Conservation (phyloP, 2,329 filamentous ascomycete genomes). For the Emericellopsis cladophorae region DNA sequence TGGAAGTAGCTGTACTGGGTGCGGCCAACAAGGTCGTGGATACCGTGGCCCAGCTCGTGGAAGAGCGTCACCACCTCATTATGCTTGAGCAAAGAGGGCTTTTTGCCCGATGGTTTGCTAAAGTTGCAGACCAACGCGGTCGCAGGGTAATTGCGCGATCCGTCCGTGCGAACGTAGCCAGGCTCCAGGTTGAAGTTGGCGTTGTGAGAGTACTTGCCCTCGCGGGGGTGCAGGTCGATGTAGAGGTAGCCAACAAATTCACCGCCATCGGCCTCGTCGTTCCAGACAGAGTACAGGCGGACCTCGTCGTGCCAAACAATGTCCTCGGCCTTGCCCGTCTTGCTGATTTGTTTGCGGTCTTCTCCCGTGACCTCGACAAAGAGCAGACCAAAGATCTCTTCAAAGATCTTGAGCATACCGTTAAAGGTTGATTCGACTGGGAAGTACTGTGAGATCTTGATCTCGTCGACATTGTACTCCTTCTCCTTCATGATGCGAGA, state of each 20-base stretch:
- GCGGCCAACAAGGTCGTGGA: constrained; percentile 54
- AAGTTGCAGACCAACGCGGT: constrained; percentile 81
- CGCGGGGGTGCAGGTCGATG: constrained; percentile 66
- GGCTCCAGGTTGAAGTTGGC: constrained; percentile 77
- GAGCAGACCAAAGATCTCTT: constrained; percentile 66
- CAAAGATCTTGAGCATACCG: constrained; percentile 74
- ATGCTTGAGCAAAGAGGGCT: constrained; percentile 70
- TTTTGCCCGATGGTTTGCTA: constrained; percentile 63
- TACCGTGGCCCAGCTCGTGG: constrained; percentile 63
- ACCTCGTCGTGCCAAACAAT: constrained; percentile 77
- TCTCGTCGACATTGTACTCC: constrained; percentile 69
- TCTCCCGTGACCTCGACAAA: constrained; percentile 61
- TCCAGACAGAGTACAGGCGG: constrained; percentile 73
- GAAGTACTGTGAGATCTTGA: constrained; percentile 74
- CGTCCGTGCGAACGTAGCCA: constrained; percentile 53
- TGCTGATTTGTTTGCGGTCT: constrained; percentile 51
- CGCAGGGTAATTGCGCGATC: constrained; percentile 60
- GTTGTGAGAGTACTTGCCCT: constrained; percentile 75
- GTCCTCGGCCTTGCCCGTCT: constrained; percentile 55
- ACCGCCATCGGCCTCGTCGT: constrained; percentile 57
- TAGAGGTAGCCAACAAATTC: constrained; percentile 75
- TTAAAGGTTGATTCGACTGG: constrained; percentile 61
- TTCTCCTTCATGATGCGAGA: constrained; percentile 69
- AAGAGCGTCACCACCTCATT: constrained; percentile 75
- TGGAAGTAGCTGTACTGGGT: constrained; percentile 55